Evolutionary conservation across 805 yeast species (phyloP), one percentile per base, ranked within the genome.

Genomic region (Citeromyces matritensis): DNA sequence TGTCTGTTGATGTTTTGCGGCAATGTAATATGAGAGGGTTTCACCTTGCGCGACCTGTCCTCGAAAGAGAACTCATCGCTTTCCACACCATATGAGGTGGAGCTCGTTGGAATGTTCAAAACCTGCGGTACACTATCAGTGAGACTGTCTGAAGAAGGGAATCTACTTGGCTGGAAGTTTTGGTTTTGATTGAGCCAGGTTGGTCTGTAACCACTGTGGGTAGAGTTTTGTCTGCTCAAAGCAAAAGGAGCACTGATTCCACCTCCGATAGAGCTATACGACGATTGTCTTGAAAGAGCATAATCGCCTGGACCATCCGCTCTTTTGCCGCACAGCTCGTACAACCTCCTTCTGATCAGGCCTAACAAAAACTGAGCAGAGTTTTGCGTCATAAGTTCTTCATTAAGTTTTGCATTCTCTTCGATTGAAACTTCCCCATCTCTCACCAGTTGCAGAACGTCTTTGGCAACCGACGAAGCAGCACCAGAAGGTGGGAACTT

Each of bases 401-500:
- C 49, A n/a, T 43, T 38, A 13, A 39, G 40, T 15, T 39, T 41
- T 3, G 35, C 31, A 27, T 42, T 39, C 15, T 33, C 38, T 35
- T 52, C 58, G 14, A 53, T 37, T 23, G 31, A 39, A 21, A 51
- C 34, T 1, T 43, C 33, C 12, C 38, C 37, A 3, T 30, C 33
- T 8, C 31, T 29, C 40, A 38, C 12, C 30, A 40, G 37, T 35
- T 57, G 55, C 21, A 69, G 51, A 17, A 77, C 63, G 27, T 67
- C 60, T 41, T 71, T 73, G 5, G 81, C 67, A 0, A 74, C 75
- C 33, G 61, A 60, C 27, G 72, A 70, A 13, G 74, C 58, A 3
- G 77, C 62, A 1, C 84, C 84, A 1, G 75, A 62, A 0, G 85
- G 84, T 6, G 84, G 85, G 42, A 66, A 65, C 27, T 58, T 47